These are phyloP conservation scores for Arabidopsis hybrid DNA, from an alignment of 441 rosid species.

Conservation along the genomic window DNA sequence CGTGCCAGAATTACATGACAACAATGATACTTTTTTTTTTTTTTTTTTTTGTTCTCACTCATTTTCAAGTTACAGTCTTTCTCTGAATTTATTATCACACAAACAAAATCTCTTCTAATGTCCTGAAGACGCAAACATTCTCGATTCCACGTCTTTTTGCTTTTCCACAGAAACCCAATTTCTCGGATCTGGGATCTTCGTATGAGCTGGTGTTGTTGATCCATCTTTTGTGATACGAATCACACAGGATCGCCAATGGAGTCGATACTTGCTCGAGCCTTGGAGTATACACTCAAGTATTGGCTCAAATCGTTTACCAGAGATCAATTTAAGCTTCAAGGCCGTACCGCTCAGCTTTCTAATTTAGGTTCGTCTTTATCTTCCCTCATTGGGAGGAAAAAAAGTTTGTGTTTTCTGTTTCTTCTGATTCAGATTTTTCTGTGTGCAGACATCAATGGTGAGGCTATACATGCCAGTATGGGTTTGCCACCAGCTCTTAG, in stretches of 20 bases:
- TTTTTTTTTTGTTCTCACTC: not conserved
- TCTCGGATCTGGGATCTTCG: conserved; percentile 42
- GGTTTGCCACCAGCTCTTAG: conserved; percentile 96
- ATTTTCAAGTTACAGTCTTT: conserved; percentile 34
- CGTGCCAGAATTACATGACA: conserved; percentile 25
- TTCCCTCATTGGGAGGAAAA: not conserved
- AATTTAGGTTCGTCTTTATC: conserved; percentile 61
- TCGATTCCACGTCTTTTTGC: conserved; percentile 43
- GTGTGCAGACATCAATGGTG: conserved; percentile 87
- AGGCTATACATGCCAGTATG: conserved; percentile 97
- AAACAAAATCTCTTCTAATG: not conserved
- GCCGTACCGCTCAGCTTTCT: conserved; percentile 89
- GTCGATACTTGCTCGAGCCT: conserved; percentile 90
- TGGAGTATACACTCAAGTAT: conserved; percentile 99
- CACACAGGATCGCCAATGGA: conserved; percentile 64
- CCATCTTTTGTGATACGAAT: conserved; percentile 15
- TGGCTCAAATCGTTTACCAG: conserved; percentile 99
- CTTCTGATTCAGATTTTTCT: conserved; percentile 1
- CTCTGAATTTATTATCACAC: conserved; percentile 13
- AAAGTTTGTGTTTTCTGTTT: conserved; percentile 4
- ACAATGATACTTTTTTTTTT: too few species aligned
- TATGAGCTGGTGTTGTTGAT: conserved; percentile 25
- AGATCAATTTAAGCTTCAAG: conserved; percentile 96
- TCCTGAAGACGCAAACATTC: conserved; percentile 34
- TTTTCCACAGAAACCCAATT: conserved; percentile 28